These are phyloP conservation scores for Aspergillus sp. DNA, from an alignment of 2,329 filamentous ascomycete genomes.

Conservation along the genomic window DNA sequence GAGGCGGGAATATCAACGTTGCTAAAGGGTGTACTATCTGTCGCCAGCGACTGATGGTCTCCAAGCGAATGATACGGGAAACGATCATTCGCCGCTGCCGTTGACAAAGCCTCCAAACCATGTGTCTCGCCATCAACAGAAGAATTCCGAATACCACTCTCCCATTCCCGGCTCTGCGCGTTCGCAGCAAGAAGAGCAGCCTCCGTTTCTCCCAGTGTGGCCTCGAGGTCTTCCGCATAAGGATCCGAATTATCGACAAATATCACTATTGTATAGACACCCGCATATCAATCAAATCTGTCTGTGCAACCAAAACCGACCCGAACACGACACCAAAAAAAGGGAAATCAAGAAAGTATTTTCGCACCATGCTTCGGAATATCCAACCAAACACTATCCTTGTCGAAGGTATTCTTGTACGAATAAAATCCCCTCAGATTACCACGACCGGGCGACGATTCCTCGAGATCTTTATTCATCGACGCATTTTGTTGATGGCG, in stretches of 20 bases:
- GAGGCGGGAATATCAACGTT: slow-evolving; percentile 13
- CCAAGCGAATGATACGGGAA: slow-evolving; percentile 23
- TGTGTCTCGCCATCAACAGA: slow-evolving; percentile 37
- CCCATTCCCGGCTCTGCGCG: slow-evolving; percentile 28
- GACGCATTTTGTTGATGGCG: slow-evolving; percentile 66
- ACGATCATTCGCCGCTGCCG: slow-evolving; percentile 43
- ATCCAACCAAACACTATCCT: slow-evolving; percentile 58
- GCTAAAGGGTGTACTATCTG: slow-evolving; percentile 13
- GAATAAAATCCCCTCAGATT: slow-evolving; percentile 59
- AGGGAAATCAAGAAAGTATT: neutral
- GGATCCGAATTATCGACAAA: slow-evolving; percentile 61
- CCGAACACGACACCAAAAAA: neutral
- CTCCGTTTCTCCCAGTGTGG: slow-evolving; percentile 27
- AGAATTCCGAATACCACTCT: slow-evolving; percentile 19
- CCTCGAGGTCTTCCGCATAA: slow-evolving; percentile 49
- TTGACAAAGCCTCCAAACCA: slow-evolving; percentile 52
- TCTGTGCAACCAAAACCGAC: slow-evolving; percentile 1
- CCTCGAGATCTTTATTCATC: slow-evolving; percentile 52
- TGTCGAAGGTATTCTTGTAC: slow-evolving; percentile 61
- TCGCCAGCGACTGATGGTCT: slow-evolving; percentile 19
- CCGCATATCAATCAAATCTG: neutral
- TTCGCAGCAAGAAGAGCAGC: slow-evolving; percentile 23
- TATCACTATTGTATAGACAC: slow-evolving; percentile 40
- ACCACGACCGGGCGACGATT: slow-evolving; percentile 33
- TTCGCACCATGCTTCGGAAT: slow-evolving; percentile 53